Evolutionary conservation across 495 filamentous ascomycete genomes (phyloP).

Genomic region (Darksidea phi): DNA sequence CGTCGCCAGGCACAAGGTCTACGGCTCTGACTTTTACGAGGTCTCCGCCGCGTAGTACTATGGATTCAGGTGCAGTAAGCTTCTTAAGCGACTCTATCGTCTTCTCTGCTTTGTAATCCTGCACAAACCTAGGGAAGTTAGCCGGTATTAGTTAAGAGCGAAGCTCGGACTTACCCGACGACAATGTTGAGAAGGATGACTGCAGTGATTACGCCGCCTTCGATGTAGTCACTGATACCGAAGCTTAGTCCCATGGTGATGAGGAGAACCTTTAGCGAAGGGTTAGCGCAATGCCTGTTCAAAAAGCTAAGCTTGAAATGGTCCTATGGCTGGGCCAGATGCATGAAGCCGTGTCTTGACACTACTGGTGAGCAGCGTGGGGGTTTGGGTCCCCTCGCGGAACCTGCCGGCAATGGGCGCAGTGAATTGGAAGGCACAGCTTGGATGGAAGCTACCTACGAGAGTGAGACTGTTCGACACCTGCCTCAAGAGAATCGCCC

Average conservation of each 20-base stretch:
- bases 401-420: background rate
- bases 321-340: too few relatives aligned
- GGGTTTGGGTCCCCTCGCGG: background rate
- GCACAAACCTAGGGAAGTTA: slow-evolving; percentile 56
- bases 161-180: slow-evolving; percentile 50
- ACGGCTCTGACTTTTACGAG: slow-evolving; percentile 63
- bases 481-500: slow-evolving; percentile 39
- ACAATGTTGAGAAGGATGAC: slow-evolving; percentile 78
- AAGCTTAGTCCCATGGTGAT: slow-evolving; percentile 36
- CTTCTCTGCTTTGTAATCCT: slow-evolving; percentile 82
- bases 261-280: slow-evolving; percentile 28
- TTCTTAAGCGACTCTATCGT: slow-evolving; percentile 75
- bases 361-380: too few relatives aligned
- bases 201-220: slow-evolving; percentile 35
- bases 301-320: too few relatives aligned
- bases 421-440: background rate
- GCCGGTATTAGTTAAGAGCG: background rate
- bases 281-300: background rate
- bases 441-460: slow-evolving; percentile 6
- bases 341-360: too few relatives aligned
- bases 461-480: slow-evolving; percentile 37
- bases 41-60: slow-evolving; percentile 69
- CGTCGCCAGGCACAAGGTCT: slow-evolving; percentile 72
- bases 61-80: slow-evolving; percentile 74
- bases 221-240: slow-evolving; percentile 34